These are phyloP conservation scores for Thalassiosira mediterranea DNA, from an alignment of 352 stramenopile genomes.

Conservation along the genomic window DNA sequence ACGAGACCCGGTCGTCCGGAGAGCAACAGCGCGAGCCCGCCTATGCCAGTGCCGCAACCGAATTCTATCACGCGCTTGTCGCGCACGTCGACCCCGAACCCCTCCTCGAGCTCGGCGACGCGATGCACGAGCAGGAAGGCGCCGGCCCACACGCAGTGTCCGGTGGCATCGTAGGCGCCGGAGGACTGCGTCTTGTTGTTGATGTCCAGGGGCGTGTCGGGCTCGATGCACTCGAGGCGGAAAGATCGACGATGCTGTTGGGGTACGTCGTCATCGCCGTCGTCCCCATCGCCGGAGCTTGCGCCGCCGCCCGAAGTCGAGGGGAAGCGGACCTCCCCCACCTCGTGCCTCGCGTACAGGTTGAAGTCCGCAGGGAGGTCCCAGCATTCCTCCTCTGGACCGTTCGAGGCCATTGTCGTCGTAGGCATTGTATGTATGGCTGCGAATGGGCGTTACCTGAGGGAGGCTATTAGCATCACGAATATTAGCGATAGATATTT, in stretches of 20 bases:
- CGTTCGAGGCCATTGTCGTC: no score
- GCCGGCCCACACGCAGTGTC: constrained; percentile 26
- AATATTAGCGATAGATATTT: no score
- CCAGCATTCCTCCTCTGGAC: constrained; percentile 37
- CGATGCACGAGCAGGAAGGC: constrained; percentile 17
- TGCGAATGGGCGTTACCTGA: no score
- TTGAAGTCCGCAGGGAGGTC: constrained; percentile 17
- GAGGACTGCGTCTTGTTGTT: constrained; percentile 18
- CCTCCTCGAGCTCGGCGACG: constrained; percentile 6
- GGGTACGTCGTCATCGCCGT: no score
- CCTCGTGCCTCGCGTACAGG: no score
- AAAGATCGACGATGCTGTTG: no score
- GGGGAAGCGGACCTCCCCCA: constrained; percentile 6
- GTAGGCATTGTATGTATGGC: no score
- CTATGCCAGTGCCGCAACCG: constrained; percentile 20
- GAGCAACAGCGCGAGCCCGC: constrained; percentile 16
- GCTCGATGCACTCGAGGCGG: constrained; percentile 29
- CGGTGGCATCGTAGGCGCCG: constrained; percentile 20
- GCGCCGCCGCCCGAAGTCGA: background rate
- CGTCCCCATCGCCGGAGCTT: no score
- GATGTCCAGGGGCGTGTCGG: constrained; percentile 29
- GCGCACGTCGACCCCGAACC: constrained; percentile 15
- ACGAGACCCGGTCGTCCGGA: background rate
- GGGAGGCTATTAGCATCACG: no score
- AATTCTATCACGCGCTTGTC: constrained; percentile 34